Base-by-base conservation (phyloP, 2,329 filamentous ascomycete species). In the Aspergillus felis region DNA sequence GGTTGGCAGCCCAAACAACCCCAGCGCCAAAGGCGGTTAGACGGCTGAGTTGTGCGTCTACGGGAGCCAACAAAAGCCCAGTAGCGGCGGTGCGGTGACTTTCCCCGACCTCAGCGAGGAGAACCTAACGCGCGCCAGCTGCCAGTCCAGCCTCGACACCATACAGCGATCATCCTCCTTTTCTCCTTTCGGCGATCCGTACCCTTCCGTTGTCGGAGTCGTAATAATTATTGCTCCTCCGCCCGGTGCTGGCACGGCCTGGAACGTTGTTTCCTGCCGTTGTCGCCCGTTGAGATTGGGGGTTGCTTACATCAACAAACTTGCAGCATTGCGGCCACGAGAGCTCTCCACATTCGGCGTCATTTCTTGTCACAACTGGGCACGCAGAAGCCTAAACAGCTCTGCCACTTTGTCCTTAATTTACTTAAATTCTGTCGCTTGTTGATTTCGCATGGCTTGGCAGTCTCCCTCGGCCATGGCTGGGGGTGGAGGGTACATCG, bases 381-480 rank as follows among this genome's bases (percentile, higher is more conserved):
- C 14, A 24, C 44, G 44, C 44, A 47, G 5, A 47, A 14, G 44
- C 12, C 14, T 4, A 25, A 24, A 24, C 4, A 20, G 42, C 55
- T 53, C 44, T 53, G 29, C n/a, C 32, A n/a, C 42, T 53, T 53
- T 51, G 22, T 17, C 27, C 44, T 25, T 4, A 47, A 7, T 4
- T 10, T 47, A 24, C 22, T 12, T 27, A 47, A 12, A 47, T 48
- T 32, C 41, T 35, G 50, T 54, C 42, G 42, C 48, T 56, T 44
- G 53, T 60, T 58, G 53, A 58, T 47, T 60, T 69, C 68, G 68
- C 68, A 89, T 89, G 87, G 85, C 87, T 77, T 89, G 85, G 85
- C 87, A 88, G 79, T 86, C 84, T 73, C 81, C 84, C 71, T 84
- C 83, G 71, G 83, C 82, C 74, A 83, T 85, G 78, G 80, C 74